phyloP scores from a whole-genome alignment of 1,284 basidiomycete species.

The Fomes fomentarius region DNA sequence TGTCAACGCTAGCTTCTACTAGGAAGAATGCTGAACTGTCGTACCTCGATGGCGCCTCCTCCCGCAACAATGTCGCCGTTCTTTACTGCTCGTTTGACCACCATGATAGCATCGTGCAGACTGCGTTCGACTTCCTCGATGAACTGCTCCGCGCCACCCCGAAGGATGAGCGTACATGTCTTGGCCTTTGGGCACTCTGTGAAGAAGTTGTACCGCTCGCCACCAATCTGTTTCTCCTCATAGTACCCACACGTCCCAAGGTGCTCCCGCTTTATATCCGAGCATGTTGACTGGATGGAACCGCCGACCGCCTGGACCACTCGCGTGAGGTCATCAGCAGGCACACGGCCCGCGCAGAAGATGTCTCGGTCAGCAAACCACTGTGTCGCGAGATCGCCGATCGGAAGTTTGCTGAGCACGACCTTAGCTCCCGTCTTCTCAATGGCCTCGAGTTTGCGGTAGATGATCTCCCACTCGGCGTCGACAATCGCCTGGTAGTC shows the following conservation, averaged over 20 bases:
- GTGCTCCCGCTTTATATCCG: constrained; percentile 90
- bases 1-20: constrained; percentile 4
- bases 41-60: constrained; percentile 94
- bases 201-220: constrained; percentile 97
- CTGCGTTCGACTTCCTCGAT: constrained; percentile 98
- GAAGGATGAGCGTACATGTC: constrained; percentile 94
- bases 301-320: constrained; percentile 98
- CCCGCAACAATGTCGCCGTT: constrained; percentile 97
- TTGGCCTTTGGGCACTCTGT: constrained; percentile 94
- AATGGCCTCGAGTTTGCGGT: constrained; percentile 95
- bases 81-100: constrained; percentile 96
- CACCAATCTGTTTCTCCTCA: constrained; percentile 96
- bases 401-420: constrained; percentile 97
- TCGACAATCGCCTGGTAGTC: constrained; percentile 99
- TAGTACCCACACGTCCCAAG: constrained; percentile 92
- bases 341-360: constrained; percentile 98
- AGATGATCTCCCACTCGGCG: constrained; percentile 99
- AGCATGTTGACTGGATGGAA: constrained; percentile 92
- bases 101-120: constrained; percentile 99
- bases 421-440: constrained; percentile 97
- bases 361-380: constrained; percentile 99
- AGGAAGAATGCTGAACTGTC: constrained; percentile 14
- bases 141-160: constrained; percentile 98
- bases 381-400: constrained; percentile 98
- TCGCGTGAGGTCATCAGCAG: constrained; percentile 88